Evolutionary conservation across 139 green algal species (phyloP), one percentile per base, ranked within the genome.

Genomic region (Micromonas commoda): DNA sequence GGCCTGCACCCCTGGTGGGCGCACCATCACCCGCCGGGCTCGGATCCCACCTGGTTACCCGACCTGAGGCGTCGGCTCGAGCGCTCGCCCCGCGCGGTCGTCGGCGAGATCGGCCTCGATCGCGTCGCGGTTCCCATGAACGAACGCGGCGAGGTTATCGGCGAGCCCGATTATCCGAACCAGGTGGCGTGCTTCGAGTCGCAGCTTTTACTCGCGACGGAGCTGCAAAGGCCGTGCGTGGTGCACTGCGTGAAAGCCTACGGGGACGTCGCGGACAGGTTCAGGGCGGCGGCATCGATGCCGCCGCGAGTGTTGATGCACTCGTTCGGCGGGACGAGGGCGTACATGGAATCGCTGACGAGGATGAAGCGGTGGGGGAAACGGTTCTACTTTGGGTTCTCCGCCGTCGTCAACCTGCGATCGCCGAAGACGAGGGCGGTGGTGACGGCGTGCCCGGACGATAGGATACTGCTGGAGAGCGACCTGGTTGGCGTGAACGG

Each of bases 231-330:
- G n/a, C 88, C 88, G 1, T 82, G 86, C n/a, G 86, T 79, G 2
- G 53, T 92, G 76, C 88, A 92, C 81, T 91, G 87, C 77, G 88
- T 92, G 45, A 54, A 75, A 6, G 84, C 82, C 3, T 85, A 83
- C 34, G 85, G 85, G 26, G 39, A 82, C 45, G 32, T 84, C 33
- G n/a, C 33, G 38, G n/a, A 72, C 20, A 6, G 6, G 64, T 82
- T 84, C 78, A 23, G 29, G 26, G 70, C 64, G 26, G 1, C 29
- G 29, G 23, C 32, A 3, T 38, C 70, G 9, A 29, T 82, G 29
- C 70, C 77, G 29, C 77, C 57, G 34, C 13, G 37, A 3, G 52
- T 81, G 2, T 70, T 64, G n/a, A 54, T 70, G 77, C 64, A 71
- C 65, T 39, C 51, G 38, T 71, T 38, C 39, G 38, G 68, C 23